Evolutionary conservation across 495 filamentous ascomycete species (phyloP).

Genomic region (Hypoxylon crocopeplum): DNA sequence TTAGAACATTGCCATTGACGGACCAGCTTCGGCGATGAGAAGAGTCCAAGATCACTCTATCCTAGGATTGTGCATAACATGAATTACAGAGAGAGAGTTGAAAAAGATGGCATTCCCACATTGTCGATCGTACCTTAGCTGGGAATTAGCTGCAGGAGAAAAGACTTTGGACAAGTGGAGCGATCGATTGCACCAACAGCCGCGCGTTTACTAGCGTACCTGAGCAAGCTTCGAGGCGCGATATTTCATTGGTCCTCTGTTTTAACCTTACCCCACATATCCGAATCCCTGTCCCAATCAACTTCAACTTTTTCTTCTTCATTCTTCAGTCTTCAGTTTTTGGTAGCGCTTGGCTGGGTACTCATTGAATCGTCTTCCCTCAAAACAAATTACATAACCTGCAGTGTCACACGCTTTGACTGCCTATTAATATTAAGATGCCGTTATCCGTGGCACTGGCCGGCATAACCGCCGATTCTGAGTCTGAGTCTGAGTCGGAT

Average conservation of each 20-base stretch:
- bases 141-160: too few species aligned
- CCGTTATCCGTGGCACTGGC: slow-evolving; percentile 24
- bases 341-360: slow-evolving; percentile 20
- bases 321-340: slow-evolving; percentile 15
- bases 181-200: slow-evolving; percentile 29
- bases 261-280: slow-evolving; percentile 21
- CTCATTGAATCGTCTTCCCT: slow-evolving; percentile 1
- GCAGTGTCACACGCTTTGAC: slow-evolving; percentile 8
- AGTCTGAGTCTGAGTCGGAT: slow-evolving; percentile 37
- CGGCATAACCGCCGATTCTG: slow-evolving; percentile 26
- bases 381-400: slow-evolving; percentile 14
- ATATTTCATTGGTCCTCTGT: slow-evolving; percentile 10
- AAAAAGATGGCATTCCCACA: too few species aligned
- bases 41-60: too few species aligned
- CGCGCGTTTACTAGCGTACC: slow-evolving; percentile 34
- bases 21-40: too few species aligned
- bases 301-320: slow-evolving; percentile 21
- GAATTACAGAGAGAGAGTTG: too few species aligned
- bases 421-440: slow-evolving; percentile 20
- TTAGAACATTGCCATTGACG: background rate
- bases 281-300: slow-evolving; percentile 16
- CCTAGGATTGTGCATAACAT: too few species aligned
- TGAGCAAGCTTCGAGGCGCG: background rate
- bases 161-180: too few species aligned
- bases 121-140: too few species aligned